phyloP scores from a whole-genome alignment of 1,139 yeast species.

The Pneumocystis carinii region DNA sequence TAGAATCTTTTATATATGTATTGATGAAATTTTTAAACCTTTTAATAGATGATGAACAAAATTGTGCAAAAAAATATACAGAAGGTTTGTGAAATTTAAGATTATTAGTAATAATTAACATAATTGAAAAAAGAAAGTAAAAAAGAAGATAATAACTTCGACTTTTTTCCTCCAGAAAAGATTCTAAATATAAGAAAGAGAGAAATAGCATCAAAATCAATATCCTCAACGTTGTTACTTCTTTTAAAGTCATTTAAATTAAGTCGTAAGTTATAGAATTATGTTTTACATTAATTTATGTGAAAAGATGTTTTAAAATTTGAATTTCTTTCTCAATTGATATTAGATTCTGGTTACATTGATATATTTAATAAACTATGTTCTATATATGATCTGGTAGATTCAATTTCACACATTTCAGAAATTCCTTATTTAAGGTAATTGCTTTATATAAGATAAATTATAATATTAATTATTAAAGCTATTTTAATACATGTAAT shows the following conservation, averaged over 20 bases:
- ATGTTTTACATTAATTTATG: not conserved
- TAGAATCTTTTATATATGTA: constrained; percentile 6
- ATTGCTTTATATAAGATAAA: not conserved
- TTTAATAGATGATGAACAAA: not conserved
- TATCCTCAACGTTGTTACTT: constrained; percentile 38
- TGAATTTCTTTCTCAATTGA: constrained; percentile 54
- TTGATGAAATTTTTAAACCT: not conserved
- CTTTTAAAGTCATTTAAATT: constrained; percentile 65
- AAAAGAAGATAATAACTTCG: constrained; percentile 6
- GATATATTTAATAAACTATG: constrained; percentile 30
- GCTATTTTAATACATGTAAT: not conserved
- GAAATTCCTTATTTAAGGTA: constrained; percentile 27
- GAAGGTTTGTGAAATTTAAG: constrained; percentile 2
- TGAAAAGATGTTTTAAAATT: constrained; percentile 44
- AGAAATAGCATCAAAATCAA: constrained; percentile 50
- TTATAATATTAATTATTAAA: not conserved
- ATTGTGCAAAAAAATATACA: not conserved
- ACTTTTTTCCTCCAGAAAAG: constrained; percentile 10
- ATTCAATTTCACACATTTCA: constrained; percentile 22
- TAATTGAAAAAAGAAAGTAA: constrained; percentile 1
- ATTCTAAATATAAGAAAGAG: constrained; percentile 32
- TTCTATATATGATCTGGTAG: constrained; percentile 25
- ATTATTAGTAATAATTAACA: not conserved
- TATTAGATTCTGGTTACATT: constrained; percentile 60
- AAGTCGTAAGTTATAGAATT: constrained; percentile 28